These are phyloP conservation scores for Lumnitzera racemosa DNA, from an alignment of 345 rosid genomes.

Conservation along the genomic window DNA sequence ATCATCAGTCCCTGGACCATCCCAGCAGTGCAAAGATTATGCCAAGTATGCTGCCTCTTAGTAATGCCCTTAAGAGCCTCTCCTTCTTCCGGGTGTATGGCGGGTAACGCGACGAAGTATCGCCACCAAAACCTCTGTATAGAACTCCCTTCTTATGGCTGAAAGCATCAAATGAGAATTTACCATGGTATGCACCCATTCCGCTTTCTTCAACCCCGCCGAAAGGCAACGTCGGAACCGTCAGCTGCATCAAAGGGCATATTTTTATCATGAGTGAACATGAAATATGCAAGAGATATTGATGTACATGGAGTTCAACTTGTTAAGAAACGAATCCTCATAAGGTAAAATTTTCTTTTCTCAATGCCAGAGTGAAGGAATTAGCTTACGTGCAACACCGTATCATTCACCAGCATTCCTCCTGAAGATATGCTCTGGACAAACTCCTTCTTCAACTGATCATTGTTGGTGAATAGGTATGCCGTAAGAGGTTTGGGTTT, in stretches of 20 bases:
- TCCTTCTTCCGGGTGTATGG: slow-evolving; percentile 68
- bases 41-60: slow-evolving; percentile 36
- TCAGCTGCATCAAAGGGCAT: slow-evolving; percentile 39
- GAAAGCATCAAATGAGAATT: slow-evolving; percentile 87
- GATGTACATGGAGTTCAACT: too few species aligned
- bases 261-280: too few species aligned
- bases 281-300: too few species aligned
- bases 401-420: slow-evolving; percentile 61
- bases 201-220: slow-evolving; percentile 99
- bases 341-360: too few species aligned
- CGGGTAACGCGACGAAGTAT: slow-evolving; percentile 61
- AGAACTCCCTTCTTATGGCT: slow-evolving; percentile 93
- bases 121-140: slow-evolving; percentile 55
- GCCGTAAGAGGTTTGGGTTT: slow-evolving; percentile 52
- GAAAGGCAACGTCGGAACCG: slow-evolving; percentile 59
- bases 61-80: slow-evolving; percentile 48
- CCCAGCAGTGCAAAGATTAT: slow-evolving; percentile 52
- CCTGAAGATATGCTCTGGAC: slow-evolving; percentile 53
- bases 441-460: slow-evolving; percentile 45
- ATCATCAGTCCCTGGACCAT: slow-evolving; percentile 17
- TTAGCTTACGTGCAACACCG: background rate
- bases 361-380: too few species aligned
- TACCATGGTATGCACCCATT: slow-evolving; percentile 87
- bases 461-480: slow-evolving; percentile 57
- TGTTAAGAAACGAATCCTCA: too few species aligned